These are phyloP conservation scores for Hygrocybe punicea DNA, from an alignment of 768 basidiomycete species.

Conservation along the genomic window DNA sequence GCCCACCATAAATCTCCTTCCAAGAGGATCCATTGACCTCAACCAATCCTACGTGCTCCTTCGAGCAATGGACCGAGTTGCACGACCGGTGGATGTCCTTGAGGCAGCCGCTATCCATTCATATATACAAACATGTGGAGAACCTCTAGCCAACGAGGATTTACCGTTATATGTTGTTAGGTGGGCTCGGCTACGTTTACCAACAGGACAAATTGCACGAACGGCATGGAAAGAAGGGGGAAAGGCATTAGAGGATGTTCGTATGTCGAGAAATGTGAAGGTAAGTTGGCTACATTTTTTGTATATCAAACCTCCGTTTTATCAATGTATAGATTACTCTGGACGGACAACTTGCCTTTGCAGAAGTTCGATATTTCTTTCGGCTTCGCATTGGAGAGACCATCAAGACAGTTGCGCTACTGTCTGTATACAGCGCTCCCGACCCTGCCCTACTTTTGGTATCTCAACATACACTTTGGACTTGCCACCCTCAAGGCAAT, in stretches of 20 bases:
- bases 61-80: not conserved
- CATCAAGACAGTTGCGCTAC: not conserved
- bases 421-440: not conserved
- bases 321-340: too few species aligned
- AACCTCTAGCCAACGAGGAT: not conserved
- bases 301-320: too few species aligned
- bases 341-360: not conserved
- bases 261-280: constrained; percentile 2
- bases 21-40: constrained; percentile 2
- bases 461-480: not conserved
- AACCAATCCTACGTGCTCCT: not conserved
- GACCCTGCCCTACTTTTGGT: not conserved
- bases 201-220: constrained; percentile 22
- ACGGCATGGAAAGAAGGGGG: constrained; percentile 18
- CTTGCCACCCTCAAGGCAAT: not conserved
- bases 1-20: constrained; percentile 20
- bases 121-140: not conserved
- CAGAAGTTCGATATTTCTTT: not conserved
- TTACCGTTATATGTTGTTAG: not conserved
- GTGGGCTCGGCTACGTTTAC: constrained; percentile 23
- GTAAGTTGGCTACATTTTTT: too few species aligned
- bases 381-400: not conserved
- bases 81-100: not conserved
- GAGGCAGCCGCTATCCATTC: not conserved
- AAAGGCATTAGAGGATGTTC: not conserved